Evolutionary conservation across 495 filamentous ascomycete species (phyloP).

Genomic region (Penicillium angulare): DNA sequence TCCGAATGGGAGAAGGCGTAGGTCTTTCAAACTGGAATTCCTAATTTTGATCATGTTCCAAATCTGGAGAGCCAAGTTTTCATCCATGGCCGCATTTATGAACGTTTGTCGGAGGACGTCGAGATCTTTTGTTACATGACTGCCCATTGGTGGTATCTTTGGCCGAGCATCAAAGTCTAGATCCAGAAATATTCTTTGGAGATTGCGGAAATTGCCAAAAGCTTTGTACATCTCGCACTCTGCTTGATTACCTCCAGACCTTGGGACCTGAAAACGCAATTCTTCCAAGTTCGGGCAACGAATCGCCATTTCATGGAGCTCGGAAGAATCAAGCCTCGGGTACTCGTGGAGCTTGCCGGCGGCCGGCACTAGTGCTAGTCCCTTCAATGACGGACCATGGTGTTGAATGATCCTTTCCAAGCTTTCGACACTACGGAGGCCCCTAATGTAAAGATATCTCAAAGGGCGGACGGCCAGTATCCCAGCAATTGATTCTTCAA

Average conservation of each 20-base stretch:
- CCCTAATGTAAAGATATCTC: conserved; percentile 2
- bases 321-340: neutral
- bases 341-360: neutral
- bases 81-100: neutral
- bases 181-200: conserved; percentile 4
- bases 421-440: neutral
- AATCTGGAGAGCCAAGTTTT: neutral
- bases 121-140: neutral
- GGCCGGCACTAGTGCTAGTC: conserved; percentile 6
- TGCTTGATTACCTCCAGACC: conserved; percentile 1
- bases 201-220: neutral
- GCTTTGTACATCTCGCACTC: conserved; percentile 5
- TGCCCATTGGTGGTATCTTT: neutral
- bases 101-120: neutral
- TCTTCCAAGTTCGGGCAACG: conserved; percentile 7
- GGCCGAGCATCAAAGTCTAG: conserved; percentile 6
- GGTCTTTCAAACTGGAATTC: neutral
- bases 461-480: conserved; percentile 7
- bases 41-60: neutral
- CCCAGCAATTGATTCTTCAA: conserved; percentile 3
- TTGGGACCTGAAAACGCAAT: neutral
- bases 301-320: neutral
- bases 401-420: conserved; percentile 10
- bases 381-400: conserved; percentile 11
- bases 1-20: neutral